Base-by-base conservation (phyloP, 192 early-diverging fungal genomes). In the Podila epigama region DNA sequence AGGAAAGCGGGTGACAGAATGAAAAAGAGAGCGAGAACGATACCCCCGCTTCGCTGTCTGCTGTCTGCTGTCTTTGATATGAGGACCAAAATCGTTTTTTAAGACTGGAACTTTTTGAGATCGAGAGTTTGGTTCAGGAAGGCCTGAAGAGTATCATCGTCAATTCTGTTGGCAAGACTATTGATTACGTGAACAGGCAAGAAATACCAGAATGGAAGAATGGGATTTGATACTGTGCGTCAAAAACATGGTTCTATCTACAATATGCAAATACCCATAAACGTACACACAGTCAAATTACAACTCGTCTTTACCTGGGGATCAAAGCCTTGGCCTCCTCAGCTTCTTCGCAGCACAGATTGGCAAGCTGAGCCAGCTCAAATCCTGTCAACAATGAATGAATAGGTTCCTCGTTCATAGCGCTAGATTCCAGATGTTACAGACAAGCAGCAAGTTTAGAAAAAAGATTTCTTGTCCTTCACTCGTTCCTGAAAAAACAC, bases 251-350 rank as follows among this genome's bases (percentile, higher is more conserved):
- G n/a, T n/a, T n/a, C n/a, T n/a, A n/a, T n/a, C n/a, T n/a, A n/a
- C n/a, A n/a, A n/a, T n/a, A n/a, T n/a, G n/a, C n/a, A n/a, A n/a
- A n/a, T n/a, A n/a, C n/a, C n/a, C n/a, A n/a, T n/a, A n/a, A n/a
- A n/a, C n/a, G n/a, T n/a, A 44, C 3, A 16, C n/a, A 20, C 44
- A 22, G n/a, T 48, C 44, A 22, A 10, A 2, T 22, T 22, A 15
- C 8, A 48, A 6, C 7, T 9, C 25, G 13, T 2, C 61, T 41
- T 75, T 81, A 92, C 92, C 92, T 98, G 27, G 95, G 97, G 58
- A 98, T 91, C 33, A 98, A 83, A 12, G 92, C 89, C 71, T 92
- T 93, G 1, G 94, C 94, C 81, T 98, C 97, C 53, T 98, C 97
- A 28, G 88, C 88, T 37, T 95, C 91, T 65, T 93, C 94, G 72